Conservation (phyloP, 179 eudicot genomes). For the Camellia oleifera region DNA sequence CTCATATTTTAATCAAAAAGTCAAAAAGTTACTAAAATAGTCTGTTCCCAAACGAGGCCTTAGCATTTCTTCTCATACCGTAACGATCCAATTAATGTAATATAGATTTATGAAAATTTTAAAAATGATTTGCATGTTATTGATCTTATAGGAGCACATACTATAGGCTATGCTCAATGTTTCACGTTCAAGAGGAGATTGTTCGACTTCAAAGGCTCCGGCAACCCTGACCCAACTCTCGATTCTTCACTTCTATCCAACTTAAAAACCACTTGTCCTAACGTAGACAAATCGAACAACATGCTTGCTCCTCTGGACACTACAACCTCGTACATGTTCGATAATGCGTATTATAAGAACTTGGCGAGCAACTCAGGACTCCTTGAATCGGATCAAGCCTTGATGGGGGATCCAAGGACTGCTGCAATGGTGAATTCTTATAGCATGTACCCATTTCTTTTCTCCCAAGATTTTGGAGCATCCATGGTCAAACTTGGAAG, state of each 20-base stretch:
- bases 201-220: constrained; percentile 57
- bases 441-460: constrained; percentile 9
- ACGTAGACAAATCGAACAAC: neutral
- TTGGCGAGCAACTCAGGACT: constrained; percentile 2
- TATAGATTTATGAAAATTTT: too few relatives aligned
- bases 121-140: neutral
- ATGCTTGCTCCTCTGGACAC: constrained; percentile 13
- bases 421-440: constrained; percentile 7
- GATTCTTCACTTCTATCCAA: constrained; percentile 43
- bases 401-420: constrained; percentile 8
- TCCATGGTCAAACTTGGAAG: constrained; percentile 16
- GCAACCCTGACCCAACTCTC: constrained; percentile 62
- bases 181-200: constrained; percentile 63
- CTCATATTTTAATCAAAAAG: too few relatives aligned
- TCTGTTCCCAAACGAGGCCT: too few relatives aligned
- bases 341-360: constrained; percentile 8
- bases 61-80: too few relatives aligned
- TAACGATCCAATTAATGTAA: too few relatives aligned
- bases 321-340: neutral
- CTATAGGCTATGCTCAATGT: constrained; percentile 84
- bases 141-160: constrained; percentile 55
- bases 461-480: constrained; percentile 9
- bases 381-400: constrained; percentile 13
- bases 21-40: too few relatives aligned
- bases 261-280: constrained; percentile 53